Percentiles rank a stretch among this genome's conserved stretches.
These are phyloP conservation scores for Ilyonectria destructans DNA, from an alignment of 2,329 filamentous ascomycete species.

Conservation along the genomic window DNA sequence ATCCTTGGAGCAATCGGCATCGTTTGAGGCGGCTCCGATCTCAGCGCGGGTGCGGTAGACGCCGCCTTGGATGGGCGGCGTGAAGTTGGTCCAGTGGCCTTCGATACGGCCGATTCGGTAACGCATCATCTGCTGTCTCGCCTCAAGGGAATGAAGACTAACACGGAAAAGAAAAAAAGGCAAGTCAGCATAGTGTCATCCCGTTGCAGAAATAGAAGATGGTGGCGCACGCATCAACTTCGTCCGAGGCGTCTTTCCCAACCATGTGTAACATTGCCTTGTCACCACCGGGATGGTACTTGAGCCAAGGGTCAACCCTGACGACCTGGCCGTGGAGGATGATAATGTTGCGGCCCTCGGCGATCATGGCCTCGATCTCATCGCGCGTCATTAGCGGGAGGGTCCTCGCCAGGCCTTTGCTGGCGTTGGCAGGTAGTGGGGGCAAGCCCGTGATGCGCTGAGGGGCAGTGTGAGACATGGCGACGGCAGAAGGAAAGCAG, in stretches of 20 bases:
- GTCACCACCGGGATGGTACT: constrained; percentile 92
- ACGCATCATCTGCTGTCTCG: constrained; percentile 81
- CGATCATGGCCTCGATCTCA: constrained; percentile 81
- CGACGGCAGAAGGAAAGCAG: neutral
- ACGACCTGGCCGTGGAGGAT: constrained; percentile 87
- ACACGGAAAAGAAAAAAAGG: neutral
- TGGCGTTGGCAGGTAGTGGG: constrained; percentile 30
- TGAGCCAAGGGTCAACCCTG: constrained; percentile 90
- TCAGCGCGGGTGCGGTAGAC: constrained; percentile 72
- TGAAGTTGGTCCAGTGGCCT: constrained; percentile 88
- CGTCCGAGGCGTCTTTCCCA: constrained; percentile 93
- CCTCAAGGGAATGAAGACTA: constrained; percentile 87
- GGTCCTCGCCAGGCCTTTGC: constrained; percentile 34
- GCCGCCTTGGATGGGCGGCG: constrained; percentile 93
- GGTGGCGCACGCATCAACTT: constrained; percentile 84
- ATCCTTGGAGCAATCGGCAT: constrained; percentile 39
- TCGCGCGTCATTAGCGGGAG: constrained; percentile 59
- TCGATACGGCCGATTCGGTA: constrained; percentile 90
- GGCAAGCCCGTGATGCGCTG: constrained; percentile 45
- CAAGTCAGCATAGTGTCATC: constrained; percentile 29
- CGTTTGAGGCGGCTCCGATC: constrained; percentile 48
- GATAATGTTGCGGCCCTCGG: constrained; percentile 83
- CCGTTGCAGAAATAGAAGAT: neutral
- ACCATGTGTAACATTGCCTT: constrained; percentile 95
- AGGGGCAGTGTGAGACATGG: constrained; percentile 23